Conservation (phyloP, 768 basidiomycete genomes). For the Pleurotus ostreatus region DNA sequence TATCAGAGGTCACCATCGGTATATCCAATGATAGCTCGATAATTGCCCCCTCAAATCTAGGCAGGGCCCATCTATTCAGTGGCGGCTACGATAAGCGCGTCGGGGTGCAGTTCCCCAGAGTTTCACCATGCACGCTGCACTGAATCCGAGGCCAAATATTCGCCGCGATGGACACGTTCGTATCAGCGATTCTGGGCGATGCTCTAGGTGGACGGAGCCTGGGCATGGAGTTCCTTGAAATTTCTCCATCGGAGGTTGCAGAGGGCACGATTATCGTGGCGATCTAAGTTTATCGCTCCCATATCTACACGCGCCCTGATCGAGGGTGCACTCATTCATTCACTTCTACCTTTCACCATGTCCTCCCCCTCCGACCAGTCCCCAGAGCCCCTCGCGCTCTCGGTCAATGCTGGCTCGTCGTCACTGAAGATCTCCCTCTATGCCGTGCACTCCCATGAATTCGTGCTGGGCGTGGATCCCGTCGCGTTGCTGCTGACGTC, state of each 20-base stretch:
- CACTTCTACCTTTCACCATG: neutral
- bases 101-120: too few relatives aligned
- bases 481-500: constrained; percentile 44
- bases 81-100: too few relatives aligned
- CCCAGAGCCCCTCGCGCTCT: constrained; percentile 42
- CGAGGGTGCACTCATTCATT: too few relatives aligned
- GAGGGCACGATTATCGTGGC: too few relatives aligned
- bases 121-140: too few relatives aligned
- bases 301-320: too few relatives aligned
- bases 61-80: neutral
- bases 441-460: constrained; percentile 20
- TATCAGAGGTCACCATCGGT: neutral
- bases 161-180: too few relatives aligned
- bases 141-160: neutral
- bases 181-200: too few relatives aligned
- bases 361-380: neutral
- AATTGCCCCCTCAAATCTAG: neutral
- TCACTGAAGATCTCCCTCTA: constrained; percentile 83
- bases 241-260: too few relatives aligned
- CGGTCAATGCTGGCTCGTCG: constrained; percentile 80
- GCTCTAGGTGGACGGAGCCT: too few relatives aligned
- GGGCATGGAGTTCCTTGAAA: too few relatives aligned
- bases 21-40: neutral
- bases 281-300: too few relatives aligned
- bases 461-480: constrained; percentile 19